Base-by-base conservation (phyloP, 2,329 filamentous ascomycete genomes). In the Fusarium xylarioides region DNA sequence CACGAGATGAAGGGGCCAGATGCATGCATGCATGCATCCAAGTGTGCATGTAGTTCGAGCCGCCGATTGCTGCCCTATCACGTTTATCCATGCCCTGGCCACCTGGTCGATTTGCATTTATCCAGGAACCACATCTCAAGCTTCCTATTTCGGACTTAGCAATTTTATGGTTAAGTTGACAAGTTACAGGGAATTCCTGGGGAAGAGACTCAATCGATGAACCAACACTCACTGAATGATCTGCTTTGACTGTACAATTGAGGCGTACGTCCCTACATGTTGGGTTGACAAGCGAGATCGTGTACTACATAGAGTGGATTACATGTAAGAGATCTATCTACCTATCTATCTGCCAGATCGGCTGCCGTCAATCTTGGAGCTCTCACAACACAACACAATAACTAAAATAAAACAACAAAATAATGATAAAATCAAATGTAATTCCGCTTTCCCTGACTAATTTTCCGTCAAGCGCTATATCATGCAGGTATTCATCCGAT, bases 41-140 rank as follows among this genome's bases (percentile, higher is more conserved):
- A 30, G 44, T 47, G 44, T 47, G 44, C 44, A 30, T 57, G 40
- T 52, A 68, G 50, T 63, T 63, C 66, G 40, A 69, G 65, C 65
- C 65, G 61, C 63, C 46, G 37, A 55, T 62, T 62, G 44, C 46
- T 56, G 57, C 18, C 66, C 66, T 68, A 67, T 67, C 70, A 66
- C 34, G 42, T 55, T 47, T 40, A 59, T 42, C 47, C 56, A 50
- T 43, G 43, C 19, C 49, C 57, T 52, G 37, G n/a, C 32, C 56
- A 62, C 71, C 70, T 62, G 59, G 63, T 53, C 63, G 40, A 59
- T 66, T 60, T 56, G 70, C 54, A 73, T 74, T 73, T 73, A 73
- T 68, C 71, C 71, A 73, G 71, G 71, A 71, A 73, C 71, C 67
- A 59, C 58, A 59, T 68, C 54, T 58, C 49, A 63, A 74, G 55